Conservation (phyloP, 108 stramenopile species). For the Asterionellopsis glacialis region DNA sequence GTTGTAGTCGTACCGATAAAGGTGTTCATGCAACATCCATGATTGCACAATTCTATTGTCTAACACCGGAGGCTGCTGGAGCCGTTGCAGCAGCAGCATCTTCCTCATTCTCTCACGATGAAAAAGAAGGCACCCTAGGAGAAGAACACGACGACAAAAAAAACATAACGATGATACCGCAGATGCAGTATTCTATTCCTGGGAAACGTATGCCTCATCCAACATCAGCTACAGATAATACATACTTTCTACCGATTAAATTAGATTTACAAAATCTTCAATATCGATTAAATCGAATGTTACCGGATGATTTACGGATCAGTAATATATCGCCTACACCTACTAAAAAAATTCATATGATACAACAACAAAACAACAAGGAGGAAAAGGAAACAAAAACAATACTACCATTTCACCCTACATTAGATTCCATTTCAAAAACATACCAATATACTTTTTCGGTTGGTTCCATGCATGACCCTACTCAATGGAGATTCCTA, state of each 20-base stretch:
- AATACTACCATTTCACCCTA: constrained; percentile 59
- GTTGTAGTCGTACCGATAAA: constrained; percentile 78
- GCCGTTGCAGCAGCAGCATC: constrained; percentile 3
- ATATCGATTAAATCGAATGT: constrained; percentile 74
- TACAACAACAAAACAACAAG: background rate
- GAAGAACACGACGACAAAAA: background rate
- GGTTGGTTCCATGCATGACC: constrained; percentile 57
- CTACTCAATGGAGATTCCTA: constrained; percentile 32
- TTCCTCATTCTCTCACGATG: constrained; percentile 1
- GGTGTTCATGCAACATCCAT: constrained; percentile 73
- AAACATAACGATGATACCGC: no score
- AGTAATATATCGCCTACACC: constrained; percentile 48
- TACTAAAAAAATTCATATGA: constrained; percentile 11
- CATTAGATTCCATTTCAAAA: constrained; percentile 51
- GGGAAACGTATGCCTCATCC: constrained; percentile 55
- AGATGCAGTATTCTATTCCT: constrained; percentile 14
- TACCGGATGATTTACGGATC: constrained; percentile 63
- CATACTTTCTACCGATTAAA: constrained; percentile 57
- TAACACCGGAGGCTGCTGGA: constrained; percentile 1
- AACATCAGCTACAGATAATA: constrained; percentile 35
- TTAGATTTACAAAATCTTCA: constrained; percentile 55
- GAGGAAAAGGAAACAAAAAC: no score
- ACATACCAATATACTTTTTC: constrained; percentile 68
- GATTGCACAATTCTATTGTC: constrained; percentile 71
- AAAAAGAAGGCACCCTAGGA: background rate